Evolutionary conservation across 202 grass and related monocot species (phyloP).

Genomic region (Eragrostis tef): DNA sequence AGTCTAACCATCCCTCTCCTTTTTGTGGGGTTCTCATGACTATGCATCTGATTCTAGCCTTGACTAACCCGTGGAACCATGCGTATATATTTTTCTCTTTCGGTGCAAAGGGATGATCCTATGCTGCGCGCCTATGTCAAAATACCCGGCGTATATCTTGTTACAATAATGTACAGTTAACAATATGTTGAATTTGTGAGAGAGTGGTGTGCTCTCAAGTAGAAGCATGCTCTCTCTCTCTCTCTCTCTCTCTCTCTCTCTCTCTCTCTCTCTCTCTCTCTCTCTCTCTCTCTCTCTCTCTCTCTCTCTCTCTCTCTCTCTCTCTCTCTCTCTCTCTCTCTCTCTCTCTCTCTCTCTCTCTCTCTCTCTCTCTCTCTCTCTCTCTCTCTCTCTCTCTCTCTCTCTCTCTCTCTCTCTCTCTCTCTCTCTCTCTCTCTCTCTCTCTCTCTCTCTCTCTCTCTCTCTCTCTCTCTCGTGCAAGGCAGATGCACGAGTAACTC

Average conservation of each 20-base stretch:
- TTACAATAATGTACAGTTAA: too few relatives aligned
- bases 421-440: not conserved
- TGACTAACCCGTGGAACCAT: constrained; percentile 45
- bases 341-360: not conserved
- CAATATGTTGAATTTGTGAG: not conserved
- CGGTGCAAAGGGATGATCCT: constrained; percentile 52
- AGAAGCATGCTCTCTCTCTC: not conserved
- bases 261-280: too few relatives aligned
- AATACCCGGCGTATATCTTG: constrained; percentile 35
- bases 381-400: not conserved
- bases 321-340: not conserved
- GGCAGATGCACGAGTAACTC: not conserved
- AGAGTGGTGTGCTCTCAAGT: not conserved
- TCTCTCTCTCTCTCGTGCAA: not conserved
- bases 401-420: not conserved
- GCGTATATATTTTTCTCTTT: constrained; percentile 45
- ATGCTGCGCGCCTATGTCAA: constrained; percentile 42
- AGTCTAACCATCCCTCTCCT: constrained; percentile 30
- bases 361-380: not conserved
- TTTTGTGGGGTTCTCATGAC: constrained; percentile 30
- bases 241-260: not conserved
- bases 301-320: not conserved
- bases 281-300: not conserved
- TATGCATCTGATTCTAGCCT: constrained; percentile 56
- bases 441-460: not conserved